Percentiles rank a stretch among this genome's conserved stretches.
Evolutionary conservation across 2,329 filamentous ascomycete genomes (phyloP).

Genomic region (Botrytis aclada): DNA sequence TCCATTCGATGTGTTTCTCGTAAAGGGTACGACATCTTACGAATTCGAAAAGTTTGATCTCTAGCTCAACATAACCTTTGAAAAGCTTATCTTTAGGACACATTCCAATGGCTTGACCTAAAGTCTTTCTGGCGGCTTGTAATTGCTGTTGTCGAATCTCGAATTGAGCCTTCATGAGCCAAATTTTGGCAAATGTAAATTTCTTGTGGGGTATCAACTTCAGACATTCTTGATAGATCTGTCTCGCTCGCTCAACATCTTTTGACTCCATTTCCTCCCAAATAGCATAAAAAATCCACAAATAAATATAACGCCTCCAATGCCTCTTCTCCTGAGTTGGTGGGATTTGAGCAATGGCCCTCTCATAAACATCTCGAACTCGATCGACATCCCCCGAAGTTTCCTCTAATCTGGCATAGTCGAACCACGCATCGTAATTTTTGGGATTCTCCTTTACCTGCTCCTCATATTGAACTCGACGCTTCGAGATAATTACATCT

Average conservation of each 20-base stretch:
- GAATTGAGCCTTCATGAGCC: slow-evolving; percentile 91
- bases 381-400: slow-evolving; percentile 76
- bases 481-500: slow-evolving; percentile 91
- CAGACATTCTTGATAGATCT: slow-evolving; percentile 88
- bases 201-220: slow-evolving; percentile 90
- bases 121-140: slow-evolving; percentile 75
- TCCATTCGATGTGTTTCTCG: slow-evolving; percentile 91
- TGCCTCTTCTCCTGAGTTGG: slow-evolving; percentile 95
- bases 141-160: slow-evolving; percentile 86
- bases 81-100: slow-evolving; percentile 96
- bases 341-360: slow-evolving; percentile 91
- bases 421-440: slow-evolving; percentile 97
- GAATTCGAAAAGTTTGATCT: slow-evolving; percentile 93
- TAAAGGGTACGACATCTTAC: slow-evolving; percentile 85
- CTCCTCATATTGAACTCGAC: slow-evolving; percentile 90
- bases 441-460: slow-evolving; percentile 90
- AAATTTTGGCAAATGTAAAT: slow-evolving; percentile 96
- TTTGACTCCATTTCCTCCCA: slow-evolving; percentile 89
- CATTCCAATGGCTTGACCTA: slow-evolving; percentile 88
- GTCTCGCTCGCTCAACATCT: slow-evolving; percentile 73
- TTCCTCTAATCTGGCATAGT: slow-evolving; percentile 89
- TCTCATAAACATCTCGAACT: slow-evolving; percentile 89
- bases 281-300: slow-evolving; percentile 96
- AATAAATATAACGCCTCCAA: slow-evolving; percentile 95
- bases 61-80: slow-evolving; percentile 87